Conservation (phyloP, 306 rosid species). For the Glycine soja region DNA sequence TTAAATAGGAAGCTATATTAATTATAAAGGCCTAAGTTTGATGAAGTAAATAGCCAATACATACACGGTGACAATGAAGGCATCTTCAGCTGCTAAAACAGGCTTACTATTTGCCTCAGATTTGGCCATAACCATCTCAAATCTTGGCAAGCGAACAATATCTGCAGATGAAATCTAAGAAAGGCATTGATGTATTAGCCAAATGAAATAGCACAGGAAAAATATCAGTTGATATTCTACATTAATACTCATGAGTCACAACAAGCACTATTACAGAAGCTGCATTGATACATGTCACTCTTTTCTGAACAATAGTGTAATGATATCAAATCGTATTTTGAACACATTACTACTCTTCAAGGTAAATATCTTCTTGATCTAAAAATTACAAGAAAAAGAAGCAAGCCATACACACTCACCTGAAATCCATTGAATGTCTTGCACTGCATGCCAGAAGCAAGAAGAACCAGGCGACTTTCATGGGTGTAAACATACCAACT, state of each 20-base stretch:
- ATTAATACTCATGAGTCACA: slow-evolving; percentile 27
- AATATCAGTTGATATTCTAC: slow-evolving; percentile 37
- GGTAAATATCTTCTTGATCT: too few species aligned
- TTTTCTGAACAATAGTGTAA: slow-evolving; percentile 29
- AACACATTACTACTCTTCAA: too few species aligned
- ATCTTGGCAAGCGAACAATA: slow-evolving; percentile 91
- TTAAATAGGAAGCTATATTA: slow-evolving; percentile 31
- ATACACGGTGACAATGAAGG: slow-evolving; percentile 84
- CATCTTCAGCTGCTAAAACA: slow-evolving; percentile 88
- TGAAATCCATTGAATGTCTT: slow-evolving; percentile 94
- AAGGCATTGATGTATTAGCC: slow-evolving; percentile 52
- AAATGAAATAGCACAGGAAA: slow-evolving; percentile 24
- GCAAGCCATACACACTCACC: slow-evolving; percentile 55
- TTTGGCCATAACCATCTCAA: slow-evolving; percentile 96
- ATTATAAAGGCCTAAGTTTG: slow-evolving; percentile 13
- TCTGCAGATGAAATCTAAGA: slow-evolving; percentile 95
- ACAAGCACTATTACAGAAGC: slow-evolving; percentile 43
- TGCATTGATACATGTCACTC: slow-evolving; percentile 34
- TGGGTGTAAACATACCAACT: slow-evolving; percentile 96
- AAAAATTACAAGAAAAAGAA: slow-evolving; percentile 15
- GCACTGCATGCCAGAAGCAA: slow-evolving; percentile 99
- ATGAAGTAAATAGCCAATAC: slow-evolving; percentile 46
- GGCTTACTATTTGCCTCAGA: slow-evolving; percentile 91
- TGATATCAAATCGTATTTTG: not conserved
- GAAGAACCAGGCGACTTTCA: slow-evolving; percentile 98